Evolutionary conservation across 2,329 filamentous ascomycete species (phyloP), one percentile per base, ranked within the genome.

Genomic region (Monosporascus sp.): DNA sequence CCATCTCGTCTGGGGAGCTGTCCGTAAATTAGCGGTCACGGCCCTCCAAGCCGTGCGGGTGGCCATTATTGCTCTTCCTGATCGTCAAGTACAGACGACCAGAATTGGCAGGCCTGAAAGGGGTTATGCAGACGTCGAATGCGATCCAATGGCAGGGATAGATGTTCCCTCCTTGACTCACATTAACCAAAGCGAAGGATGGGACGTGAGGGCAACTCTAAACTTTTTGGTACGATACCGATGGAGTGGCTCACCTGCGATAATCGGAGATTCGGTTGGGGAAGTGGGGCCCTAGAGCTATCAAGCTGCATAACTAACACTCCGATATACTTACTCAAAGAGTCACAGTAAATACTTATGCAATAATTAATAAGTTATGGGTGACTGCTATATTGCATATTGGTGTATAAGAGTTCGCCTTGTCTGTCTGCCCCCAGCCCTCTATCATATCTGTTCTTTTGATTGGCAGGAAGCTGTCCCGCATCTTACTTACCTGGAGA

Each of bases 41-140:
- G 62, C 60, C 48, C 60, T 64, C 52, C 62, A 59, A 42, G 67
- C 55, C 37, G 61, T 56, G 46, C 65, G 66, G 57, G 62, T 65
- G 37, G 65, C 66, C 66, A 68, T 68, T 46, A 54, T 62, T 44
- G 14, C 24, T 18, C 25, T 22, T 27, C 53, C 50, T 61, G 62
- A 62, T 61, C 57, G 56, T 54, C 27, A 49, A 61, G 45, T 51
- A 46, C 56, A 54, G 58, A 57, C 60, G 62, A 65, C 50, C 57
- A 64, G 62, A 61, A 60, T 48, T 53, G 56, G 60, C 57, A 50
- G 53, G 57, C 58, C 62, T 62, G 55, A 41, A 58, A 49, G 6
- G 14, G 49, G 48, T 52, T 54, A 39, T 47, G 25, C 14, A 47
- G 11, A 48, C n/a, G 49, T 51, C 54, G 51, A 51, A 14, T 38